Conservation (phyloP, 257 asterid species). For the Sherardia arvensis region DNA sequence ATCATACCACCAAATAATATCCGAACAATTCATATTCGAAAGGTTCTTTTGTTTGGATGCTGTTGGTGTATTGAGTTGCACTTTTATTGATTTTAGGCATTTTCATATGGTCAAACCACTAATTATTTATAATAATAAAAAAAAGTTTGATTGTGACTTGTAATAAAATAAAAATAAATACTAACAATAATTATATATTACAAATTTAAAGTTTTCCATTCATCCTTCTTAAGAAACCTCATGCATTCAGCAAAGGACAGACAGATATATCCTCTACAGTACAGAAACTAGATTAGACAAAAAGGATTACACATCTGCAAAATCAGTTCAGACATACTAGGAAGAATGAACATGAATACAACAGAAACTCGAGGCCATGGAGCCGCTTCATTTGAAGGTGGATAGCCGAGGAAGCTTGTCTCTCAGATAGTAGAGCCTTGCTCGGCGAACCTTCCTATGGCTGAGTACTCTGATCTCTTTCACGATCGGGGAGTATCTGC, state of each 20-base stretch:
- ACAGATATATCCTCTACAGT: background rate
- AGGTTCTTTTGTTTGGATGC: too few species aligned
- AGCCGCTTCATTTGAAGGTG: slow-evolving; percentile 61
- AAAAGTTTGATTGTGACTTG: too few species aligned
- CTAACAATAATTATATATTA: too few species aligned
- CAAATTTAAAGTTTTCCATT: too few species aligned
- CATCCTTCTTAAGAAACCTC: too few species aligned
- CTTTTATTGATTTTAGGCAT: too few species aligned
- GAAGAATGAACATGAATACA: background rate
- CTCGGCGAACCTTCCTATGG: slow-evolving; percentile 89
- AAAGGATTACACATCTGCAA: background rate
- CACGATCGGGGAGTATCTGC: slow-evolving; percentile 81
- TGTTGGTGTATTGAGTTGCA: too few species aligned
- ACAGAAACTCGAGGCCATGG: background rate
- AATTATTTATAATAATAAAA: too few species aligned
- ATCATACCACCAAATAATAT: too few species aligned
- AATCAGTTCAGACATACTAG: background rate
- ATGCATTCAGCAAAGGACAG: background rate
- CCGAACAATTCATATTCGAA: too few species aligned
- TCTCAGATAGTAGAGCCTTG: slow-evolving; percentile 72
- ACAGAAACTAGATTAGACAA: background rate
- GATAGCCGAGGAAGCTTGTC: slow-evolving; percentile 96
- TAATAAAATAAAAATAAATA: too few species aligned
- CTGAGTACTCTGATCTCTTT: slow-evolving; percentile 70
- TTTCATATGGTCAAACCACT: too few species aligned